A percentile compares a stretch with the other conserved stretches of the same genome.
phyloP scores from a whole-genome alignment of 371 early-diverging fungal genomes.

The Mortierella sp. region DNA sequence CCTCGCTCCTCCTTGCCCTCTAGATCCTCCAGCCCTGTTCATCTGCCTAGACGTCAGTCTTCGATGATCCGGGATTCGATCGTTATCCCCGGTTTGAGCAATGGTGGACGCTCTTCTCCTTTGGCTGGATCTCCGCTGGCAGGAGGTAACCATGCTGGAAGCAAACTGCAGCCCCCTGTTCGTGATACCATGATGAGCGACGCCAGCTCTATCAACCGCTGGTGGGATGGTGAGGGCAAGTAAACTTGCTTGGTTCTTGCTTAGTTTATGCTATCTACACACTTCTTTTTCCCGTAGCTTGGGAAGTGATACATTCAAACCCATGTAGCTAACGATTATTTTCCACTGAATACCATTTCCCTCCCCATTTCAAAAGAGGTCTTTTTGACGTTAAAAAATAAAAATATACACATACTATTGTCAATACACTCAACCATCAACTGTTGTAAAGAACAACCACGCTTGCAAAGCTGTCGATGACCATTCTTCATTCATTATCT shows the following conservation, averaged over 20 bases:
- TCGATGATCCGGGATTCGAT: constrained; percentile 51
- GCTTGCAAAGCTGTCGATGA: too few relatives aligned
- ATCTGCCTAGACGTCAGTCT: constrained; percentile 50
- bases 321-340: not conserved
- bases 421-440: not conserved
- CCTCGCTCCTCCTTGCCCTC: constrained; percentile 45
- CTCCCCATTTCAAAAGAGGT: too few relatives aligned
- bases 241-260: not conserved
- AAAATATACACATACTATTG: not conserved
- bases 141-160: constrained; percentile 27
- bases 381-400: not conserved
- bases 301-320: not conserved
- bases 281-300: not conserved
- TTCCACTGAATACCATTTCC: not conserved
- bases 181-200: constrained; percentile 59
- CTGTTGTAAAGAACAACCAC: too few relatives aligned
- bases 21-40: constrained; percentile 43
- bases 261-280: not conserved
- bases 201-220: constrained; percentile 57
- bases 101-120: constrained; percentile 5
- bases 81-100: constrained; percentile 23
- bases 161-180: constrained; percentile 25
- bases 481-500: too few relatives aligned
- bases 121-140: constrained; percentile 56
- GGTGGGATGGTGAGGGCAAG: constrained; percentile 55